Evolutionary conservation across 1,139 yeast species (phyloP), one percentile per base, ranked within the genome.

Genomic region (Saccharomycopsis crataegensis): DNA sequence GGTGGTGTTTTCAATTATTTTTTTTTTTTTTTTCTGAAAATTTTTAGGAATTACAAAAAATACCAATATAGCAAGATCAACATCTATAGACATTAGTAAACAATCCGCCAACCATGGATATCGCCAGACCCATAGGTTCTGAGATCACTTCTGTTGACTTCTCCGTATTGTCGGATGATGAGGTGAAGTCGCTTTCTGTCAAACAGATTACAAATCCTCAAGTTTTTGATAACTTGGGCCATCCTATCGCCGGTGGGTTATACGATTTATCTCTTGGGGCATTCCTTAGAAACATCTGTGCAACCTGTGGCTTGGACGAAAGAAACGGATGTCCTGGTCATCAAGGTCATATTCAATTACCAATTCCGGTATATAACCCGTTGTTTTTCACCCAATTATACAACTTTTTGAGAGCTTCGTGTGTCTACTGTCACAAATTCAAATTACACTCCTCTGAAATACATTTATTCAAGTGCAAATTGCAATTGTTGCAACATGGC

Each of bases 261-360:
- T 94, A 94, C 64, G 99, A 94, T 70, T 78, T 91, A 60, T 83
- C 96, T 28, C 74, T 94, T 50, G 99, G 99, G 62, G 99, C 99
- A 0, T 93, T 90, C 65, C 75, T 89, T 60, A 78, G 86, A 67
- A 88, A 91, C 67, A 75, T 87, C 61, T 91, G 99, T 79, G 78
- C 94, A 34, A 93, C 99, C 2, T 94, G 99, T 79, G 97, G 98
- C 33, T 75, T 93, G 59, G 96, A 90, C 67, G 98, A 93, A 62
- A 82, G 87, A 65, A 50, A 46, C 42, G 85, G 81, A 64, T 94
- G 99, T 72, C 97, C 98, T 2, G 99, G 99, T 42, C 99, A 94
- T 69, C 90, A 89, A 71, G 99, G 99, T 57, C 99, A 94, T 69
- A 90, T 94, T 58, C 97, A 93, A 67, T 78, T 94, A 61, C 99